A percentile compares a stretch with the other conserved stretches of the same genome.
phyloP scores from a whole-genome alignment of 371 early-diverging fungal genomes.

The Funneliformis caledonium region DNA sequence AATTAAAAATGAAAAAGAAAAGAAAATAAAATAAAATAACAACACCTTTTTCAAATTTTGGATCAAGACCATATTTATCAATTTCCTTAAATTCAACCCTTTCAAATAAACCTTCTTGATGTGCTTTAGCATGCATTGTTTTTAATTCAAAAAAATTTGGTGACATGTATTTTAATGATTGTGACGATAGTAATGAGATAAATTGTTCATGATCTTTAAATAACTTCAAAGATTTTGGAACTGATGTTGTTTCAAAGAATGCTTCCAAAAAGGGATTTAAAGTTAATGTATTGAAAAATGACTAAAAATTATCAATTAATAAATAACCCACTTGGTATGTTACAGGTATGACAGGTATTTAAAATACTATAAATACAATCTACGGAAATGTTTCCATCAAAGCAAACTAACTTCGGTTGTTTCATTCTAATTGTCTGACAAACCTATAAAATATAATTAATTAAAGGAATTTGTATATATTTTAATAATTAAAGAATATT shows the following conservation, averaged over 20 bases:
- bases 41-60: constrained; percentile 8
- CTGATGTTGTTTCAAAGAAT: constrained; percentile 92
- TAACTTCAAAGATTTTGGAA: constrained; percentile 73
- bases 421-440: constrained; percentile 44
- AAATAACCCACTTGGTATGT: constrained; percentile 37
- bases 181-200: neutral
- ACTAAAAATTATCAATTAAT: neutral
- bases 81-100: constrained; percentile 7
- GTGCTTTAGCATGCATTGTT: constrained; percentile 63
- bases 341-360: constrained; percentile 44
- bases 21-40: neutral
- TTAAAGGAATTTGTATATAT: neutral
- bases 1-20: neutral
- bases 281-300: constrained; percentile 43
- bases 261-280: constrained; percentile 45
- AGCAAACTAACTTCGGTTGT: constrained; percentile 58
- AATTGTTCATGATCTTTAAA: constrained; percentile 47
- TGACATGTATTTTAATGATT: constrained; percentile 55
- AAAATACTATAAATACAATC: constrained; percentile 53
- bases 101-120: constrained; percentile 23
- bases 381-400: constrained; percentile 76
- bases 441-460: constrained; percentile 42
- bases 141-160: constrained; percentile 73
- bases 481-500: neutral
- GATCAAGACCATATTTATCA: neutral